Conservation (phyloP, 192 early-diverging fungal genomes). For the Ramicandelaber brevisporus region DNA sequence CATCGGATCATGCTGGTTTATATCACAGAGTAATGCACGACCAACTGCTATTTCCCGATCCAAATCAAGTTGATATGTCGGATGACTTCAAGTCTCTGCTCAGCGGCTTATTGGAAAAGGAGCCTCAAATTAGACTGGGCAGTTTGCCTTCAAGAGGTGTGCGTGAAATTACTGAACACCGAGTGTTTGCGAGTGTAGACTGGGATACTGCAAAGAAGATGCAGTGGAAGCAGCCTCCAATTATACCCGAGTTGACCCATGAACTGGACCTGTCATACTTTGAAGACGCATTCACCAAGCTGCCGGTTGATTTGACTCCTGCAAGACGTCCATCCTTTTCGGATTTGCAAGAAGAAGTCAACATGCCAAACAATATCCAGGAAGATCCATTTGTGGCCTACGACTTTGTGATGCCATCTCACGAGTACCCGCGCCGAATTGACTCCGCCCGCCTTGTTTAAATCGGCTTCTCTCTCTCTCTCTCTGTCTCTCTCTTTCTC, state of each 20-base stretch:
- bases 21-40: constrained; percentile 22
- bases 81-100: constrained; percentile 6
- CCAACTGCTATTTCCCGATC: constrained; percentile 21
- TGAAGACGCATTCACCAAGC: constrained; percentile 22
- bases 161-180: constrained; percentile 39
- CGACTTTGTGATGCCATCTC: too few relatives aligned
- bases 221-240: constrained; percentile 32
- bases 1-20: not conserved
- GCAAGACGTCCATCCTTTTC: too few relatives aligned
- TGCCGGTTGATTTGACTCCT: constrained; percentile 11
- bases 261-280: constrained; percentile 26
- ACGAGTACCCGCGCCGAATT: too few relatives aligned
- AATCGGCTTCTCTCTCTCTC: too few relatives aligned
- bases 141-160: constrained; percentile 20
- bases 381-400: too few relatives aligned
- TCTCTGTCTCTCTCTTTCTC: too few relatives aligned
- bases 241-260: constrained; percentile 28
- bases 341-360: too few relatives aligned
- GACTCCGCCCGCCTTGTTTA: too few relatives aligned
- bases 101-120: constrained; percentile 17
- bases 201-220: constrained; percentile 43
- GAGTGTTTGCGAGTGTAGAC: constrained; percentile 40
- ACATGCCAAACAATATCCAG: too few relatives aligned
- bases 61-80: constrained; percentile 18
- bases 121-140: constrained; percentile 40